These are phyloP conservation scores for Chondrostereum purpureum DNA, from an alignment of 1,284 basidiomycete species.

Conservation along the genomic window DNA sequence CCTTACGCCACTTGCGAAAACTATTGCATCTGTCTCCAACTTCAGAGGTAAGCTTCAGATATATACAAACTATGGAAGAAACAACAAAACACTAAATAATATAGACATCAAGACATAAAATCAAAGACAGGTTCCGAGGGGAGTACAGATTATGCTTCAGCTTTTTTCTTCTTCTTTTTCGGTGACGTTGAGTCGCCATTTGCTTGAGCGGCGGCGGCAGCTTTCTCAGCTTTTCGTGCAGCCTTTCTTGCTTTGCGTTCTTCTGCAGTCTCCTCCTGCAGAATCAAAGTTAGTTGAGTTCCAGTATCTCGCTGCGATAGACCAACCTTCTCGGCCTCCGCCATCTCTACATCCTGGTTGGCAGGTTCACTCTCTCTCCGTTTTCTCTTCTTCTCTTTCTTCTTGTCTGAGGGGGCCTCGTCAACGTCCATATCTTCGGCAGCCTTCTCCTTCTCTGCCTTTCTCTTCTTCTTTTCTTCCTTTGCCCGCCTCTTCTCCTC, in stretches of 20 bases:
- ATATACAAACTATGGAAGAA: too few relatives aligned
- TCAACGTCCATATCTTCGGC: conserved; percentile 32
- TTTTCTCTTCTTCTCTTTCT: conserved; percentile 61
- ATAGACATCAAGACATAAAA: too few relatives aligned
- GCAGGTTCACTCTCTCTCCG: conserved; percentile 51
- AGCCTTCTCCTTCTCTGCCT: conserved; percentile 53
- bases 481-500: conserved; percentile 72
- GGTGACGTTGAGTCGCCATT: conserved; percentile 39
- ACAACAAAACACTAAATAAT: too few relatives aligned
- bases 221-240: conserved; percentile 68
- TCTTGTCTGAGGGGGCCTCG: conserved; percentile 38
- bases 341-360: conserved; percentile 33
- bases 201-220: conserved; percentile 36
- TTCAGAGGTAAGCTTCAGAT: too few relatives aligned
- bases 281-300: too few relatives aligned
- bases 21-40: too few relatives aligned
- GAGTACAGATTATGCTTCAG: conserved; percentile 41
- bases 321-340: conserved; percentile 42
- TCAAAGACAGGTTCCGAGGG: too few relatives aligned
- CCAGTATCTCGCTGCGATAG: too few relatives aligned
- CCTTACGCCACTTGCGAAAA: too few relatives aligned
- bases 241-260: conserved; percentile 69
- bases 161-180: conserved; percentile 75
- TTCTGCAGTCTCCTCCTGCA: conserved; percentile 61
- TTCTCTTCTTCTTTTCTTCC: conserved; percentile 71